Evolutionary conservation across 2,329 filamentous ascomycete genomes (phyloP).

Genomic region (Metarhizium rileyi): DNA sequence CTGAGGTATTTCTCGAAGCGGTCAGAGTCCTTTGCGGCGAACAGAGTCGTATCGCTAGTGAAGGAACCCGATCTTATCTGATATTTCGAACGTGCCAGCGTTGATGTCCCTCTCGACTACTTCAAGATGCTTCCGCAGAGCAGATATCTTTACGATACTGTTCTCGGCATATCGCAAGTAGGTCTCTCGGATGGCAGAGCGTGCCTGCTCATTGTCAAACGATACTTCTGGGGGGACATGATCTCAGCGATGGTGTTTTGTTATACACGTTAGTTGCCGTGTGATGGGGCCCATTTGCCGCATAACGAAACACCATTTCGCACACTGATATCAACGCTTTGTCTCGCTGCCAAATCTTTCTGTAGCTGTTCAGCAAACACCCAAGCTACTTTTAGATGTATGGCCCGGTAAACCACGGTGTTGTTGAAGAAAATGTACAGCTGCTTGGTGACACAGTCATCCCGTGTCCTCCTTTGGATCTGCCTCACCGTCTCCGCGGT

Average conservation of each 20-base stretch:
- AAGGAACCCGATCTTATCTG: conserved; percentile 47
- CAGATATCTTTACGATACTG: conserved; percentile 40
- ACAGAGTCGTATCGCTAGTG: conserved; percentile 42
- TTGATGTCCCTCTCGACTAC: conserved; percentile 44
- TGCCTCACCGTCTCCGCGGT: background rate
- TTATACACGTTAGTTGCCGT: conserved; percentile 45
- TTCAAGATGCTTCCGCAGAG: conserved; percentile 41
- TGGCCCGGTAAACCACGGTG: conserved; percentile 36
- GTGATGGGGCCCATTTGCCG: conserved; percentile 51
- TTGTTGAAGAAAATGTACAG: conserved; percentile 26
- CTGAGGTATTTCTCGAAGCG: conserved; percentile 40
- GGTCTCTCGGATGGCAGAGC: conserved; percentile 25
- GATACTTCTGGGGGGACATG: background rate
- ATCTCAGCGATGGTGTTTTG: conserved; percentile 18
- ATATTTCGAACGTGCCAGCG: conserved; percentile 37
- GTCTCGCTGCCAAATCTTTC: conserved; percentile 33
- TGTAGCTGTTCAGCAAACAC: conserved; percentile 47
- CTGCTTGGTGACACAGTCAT: background rate
- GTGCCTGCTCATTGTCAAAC: background rate
- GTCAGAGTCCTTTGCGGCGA: conserved; percentile 38
- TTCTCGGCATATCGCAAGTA: conserved; percentile 47
- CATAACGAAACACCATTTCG: conserved; percentile 42
- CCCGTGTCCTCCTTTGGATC: background rate
- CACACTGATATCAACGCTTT: conserved; percentile 27
- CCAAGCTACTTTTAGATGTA: conserved; percentile 43